phyloP scores from a whole-genome alignment of 768 basidiomycete species.

The Pisolithus tinctorius region DNA sequence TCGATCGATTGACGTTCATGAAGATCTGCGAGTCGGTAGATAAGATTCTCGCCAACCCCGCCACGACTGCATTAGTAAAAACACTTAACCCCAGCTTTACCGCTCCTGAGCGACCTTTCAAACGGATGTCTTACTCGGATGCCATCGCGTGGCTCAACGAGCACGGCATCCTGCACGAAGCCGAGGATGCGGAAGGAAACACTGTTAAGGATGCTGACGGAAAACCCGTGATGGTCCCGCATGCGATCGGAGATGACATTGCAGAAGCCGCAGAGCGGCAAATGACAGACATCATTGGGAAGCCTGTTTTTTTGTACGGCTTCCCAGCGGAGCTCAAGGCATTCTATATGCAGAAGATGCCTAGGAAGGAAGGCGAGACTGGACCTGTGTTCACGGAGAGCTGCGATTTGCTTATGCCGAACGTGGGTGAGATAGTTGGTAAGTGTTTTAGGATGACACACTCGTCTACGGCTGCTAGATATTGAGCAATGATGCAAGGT shows the following conservation, averaged over 20 bases:
- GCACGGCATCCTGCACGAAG: constrained; percentile 78
- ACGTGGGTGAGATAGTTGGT: constrained; percentile 99
- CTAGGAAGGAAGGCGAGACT: constrained; percentile 36
- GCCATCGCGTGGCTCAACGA: constrained; percentile 95
- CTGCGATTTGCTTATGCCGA: constrained; percentile 94
- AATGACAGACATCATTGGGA: constrained; percentile 95
- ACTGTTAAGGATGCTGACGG: constrained; percentile 38
- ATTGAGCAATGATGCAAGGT: constrained; percentile 31
- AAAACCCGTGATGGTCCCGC: constrained; percentile 50
- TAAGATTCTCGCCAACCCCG: constrained; percentile 68
- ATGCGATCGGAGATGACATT: constrained; percentile 90
- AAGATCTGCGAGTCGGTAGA: constrained; percentile 93
- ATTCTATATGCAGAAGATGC: constrained; percentile 95
- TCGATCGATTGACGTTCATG: not conserved
- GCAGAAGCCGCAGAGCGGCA: constrained; percentile 96
- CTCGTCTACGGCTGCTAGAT: not conserved
- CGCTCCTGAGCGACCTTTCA: constrained; percentile 79
- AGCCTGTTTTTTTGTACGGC: constrained; percentile 85
- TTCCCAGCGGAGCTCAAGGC: constrained; percentile 95
- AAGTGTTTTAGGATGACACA: constrained; percentile 18
- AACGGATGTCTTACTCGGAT: constrained; percentile 82
- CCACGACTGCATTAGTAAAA: constrained; percentile 70
- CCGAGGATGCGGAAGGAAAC: constrained; percentile 72
- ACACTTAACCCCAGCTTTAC: constrained; percentile 87
- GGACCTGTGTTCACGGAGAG: constrained; percentile 80